A percentile compares a stretch with the other conserved stretches of the same genome.
Evolutionary conservation across 305 asterid species (phyloP).

Genomic region (Salvia sclarea): DNA sequence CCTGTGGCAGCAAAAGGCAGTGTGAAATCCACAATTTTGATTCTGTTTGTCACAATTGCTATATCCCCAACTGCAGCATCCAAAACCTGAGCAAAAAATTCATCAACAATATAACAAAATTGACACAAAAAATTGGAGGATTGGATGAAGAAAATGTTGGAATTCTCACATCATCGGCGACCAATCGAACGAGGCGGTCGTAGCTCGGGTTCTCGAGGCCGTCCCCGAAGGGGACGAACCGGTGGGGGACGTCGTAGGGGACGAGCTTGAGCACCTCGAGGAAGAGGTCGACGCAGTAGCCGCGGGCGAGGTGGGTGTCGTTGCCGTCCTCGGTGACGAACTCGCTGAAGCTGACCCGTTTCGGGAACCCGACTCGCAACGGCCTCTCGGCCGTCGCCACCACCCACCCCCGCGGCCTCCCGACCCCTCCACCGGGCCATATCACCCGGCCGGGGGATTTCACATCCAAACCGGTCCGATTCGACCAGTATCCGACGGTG

Average conservation of each 20-base stretch:
- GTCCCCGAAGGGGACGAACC: constrained; percentile 29
- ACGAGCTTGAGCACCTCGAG: constrained; percentile 23
- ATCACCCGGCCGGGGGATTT: constrained; percentile 38
- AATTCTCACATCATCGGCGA: constrained; percentile 36
- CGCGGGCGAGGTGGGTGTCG: constrained; percentile 22
- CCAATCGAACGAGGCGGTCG: constrained; percentile 35
- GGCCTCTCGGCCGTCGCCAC: constrained; percentile 32
- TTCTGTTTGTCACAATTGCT: constrained; percentile 55
- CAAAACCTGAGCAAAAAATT: no score
- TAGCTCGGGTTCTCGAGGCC: constrained; percentile 34
- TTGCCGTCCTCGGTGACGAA: constrained; percentile 22
- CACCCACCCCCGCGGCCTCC: constrained; percentile 36
- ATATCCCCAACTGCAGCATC: constrained; percentile 67
- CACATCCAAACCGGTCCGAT: constrained; percentile 46
- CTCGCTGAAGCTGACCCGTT: constrained; percentile 29
- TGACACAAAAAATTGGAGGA: no score
- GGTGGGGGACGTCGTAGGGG: constrained; percentile 32
- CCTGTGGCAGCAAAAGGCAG: constrained; percentile 60
- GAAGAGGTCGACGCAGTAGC: constrained; percentile 38
- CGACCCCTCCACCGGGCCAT: constrained; percentile 47
- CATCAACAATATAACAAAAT: no score
- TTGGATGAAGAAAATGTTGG: not conserved
- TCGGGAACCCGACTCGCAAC: constrained; percentile 31
- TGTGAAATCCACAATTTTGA: constrained; percentile 58
- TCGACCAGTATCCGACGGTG: constrained; percentile 61